Evolutionary conservation across 164 flowering plant genomes (phyloP).

Genomic region (Vitis amurensis): DNA sequence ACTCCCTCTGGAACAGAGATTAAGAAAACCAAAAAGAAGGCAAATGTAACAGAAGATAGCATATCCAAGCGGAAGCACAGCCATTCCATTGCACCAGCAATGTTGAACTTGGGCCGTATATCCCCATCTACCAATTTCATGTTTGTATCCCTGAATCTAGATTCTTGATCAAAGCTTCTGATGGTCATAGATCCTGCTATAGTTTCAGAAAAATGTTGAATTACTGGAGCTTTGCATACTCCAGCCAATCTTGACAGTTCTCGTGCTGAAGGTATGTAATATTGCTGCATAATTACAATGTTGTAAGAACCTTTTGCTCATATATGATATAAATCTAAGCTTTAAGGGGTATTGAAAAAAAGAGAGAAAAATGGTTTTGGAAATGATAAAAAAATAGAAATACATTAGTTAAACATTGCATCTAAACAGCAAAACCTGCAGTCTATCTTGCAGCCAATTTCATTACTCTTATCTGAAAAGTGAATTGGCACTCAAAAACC

Average conservation of each 20-base stretch:
- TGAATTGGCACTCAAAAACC: no score
- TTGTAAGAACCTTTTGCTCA: background rate
- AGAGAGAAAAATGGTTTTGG: no score
- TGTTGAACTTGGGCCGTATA: slow-evolving; percentile 64
- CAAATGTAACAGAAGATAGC: slow-evolving; percentile 10
- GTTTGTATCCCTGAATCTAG: slow-evolving; percentile 51
- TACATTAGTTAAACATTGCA: no score
- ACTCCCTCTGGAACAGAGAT: no score
- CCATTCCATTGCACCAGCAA: slow-evolving; percentile 73
- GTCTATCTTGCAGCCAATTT: no score
- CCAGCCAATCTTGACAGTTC: slow-evolving; percentile 73
- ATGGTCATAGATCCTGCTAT: slow-evolving; percentile 77
- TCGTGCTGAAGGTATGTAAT: slow-evolving; percentile 69
- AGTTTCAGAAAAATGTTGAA: slow-evolving; percentile 80
- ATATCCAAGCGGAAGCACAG: slow-evolving; percentile 60
- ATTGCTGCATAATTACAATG: slow-evolving; percentile 46
- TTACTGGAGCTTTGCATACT: slow-evolving; percentile 73
- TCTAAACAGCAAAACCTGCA: background rate
- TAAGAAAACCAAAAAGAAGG: no score
- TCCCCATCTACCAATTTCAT: slow-evolving; percentile 42
- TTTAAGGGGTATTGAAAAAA: no score
- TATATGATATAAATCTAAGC: no score
- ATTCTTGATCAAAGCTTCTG: slow-evolving; percentile 66
- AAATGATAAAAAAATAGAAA: no score
- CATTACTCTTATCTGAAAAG: no score